Evolutionary conservation across 306 rosid genomes (phyloP).

Genomic region (Hippophae rhamnoides): DNA sequence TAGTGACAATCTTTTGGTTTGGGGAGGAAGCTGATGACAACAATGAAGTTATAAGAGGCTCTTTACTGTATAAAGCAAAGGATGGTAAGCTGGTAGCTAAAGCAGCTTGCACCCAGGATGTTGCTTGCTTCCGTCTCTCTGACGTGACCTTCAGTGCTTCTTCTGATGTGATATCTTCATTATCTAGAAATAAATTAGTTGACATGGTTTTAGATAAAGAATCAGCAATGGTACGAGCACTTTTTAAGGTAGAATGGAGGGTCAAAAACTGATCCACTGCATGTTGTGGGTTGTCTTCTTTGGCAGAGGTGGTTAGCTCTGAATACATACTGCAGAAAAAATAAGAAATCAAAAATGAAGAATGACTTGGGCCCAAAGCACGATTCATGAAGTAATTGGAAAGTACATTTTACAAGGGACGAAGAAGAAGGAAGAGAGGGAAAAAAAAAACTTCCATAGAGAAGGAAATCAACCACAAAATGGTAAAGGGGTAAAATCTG

Average conservation of each 20-base stretch:
- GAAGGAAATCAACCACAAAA: neutral
- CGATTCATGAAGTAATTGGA: neutral
- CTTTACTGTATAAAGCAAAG: constrained; percentile 52
- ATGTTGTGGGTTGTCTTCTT: constrained; percentile 72
- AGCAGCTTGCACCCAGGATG: constrained; percentile 89
- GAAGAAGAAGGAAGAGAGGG: neutral
- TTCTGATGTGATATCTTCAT: constrained; percentile 46
- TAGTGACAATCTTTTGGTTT: constrained; percentile 41
- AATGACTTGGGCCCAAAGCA: neutral
- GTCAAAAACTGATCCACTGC: constrained; percentile 72
- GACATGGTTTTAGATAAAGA: constrained; percentile 47
- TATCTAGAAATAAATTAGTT: constrained; percentile 42
- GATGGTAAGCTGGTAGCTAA: constrained; percentile 64
- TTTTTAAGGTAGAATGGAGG: constrained; percentile 56
- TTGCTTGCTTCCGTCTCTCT: constrained; percentile 51
- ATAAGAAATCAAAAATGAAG: constrained; percentile 5
- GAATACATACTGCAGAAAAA: constrained; percentile 57
- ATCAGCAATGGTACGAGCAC: constrained; percentile 41
- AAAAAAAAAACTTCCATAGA: neutral
- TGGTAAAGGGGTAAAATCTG: too few relatives aligned
- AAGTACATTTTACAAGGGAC: neutral
- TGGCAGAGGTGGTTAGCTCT: constrained; percentile 56
- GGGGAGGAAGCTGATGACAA: constrained; percentile 40
- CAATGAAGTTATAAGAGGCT: constrained; percentile 30
- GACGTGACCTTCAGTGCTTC: constrained; percentile 51